Base-by-base conservation (phyloP, 345 rosid genomes). In the Punica granatum region DNA sequence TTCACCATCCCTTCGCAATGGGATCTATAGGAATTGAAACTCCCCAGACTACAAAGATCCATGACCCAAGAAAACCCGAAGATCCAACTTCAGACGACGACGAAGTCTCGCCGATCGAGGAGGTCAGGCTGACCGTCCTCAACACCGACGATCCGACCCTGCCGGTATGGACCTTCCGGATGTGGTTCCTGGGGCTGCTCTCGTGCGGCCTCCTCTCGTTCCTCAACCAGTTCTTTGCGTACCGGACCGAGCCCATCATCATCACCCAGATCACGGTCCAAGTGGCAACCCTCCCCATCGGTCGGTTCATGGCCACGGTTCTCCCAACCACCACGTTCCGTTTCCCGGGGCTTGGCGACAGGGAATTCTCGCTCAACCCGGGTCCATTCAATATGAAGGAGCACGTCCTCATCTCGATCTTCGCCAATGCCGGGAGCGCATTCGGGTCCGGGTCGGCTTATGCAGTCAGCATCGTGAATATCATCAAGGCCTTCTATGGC, bases 361-460 rank as follows among this genome's bases (percentile, higher is more conserved):
- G 53, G 51, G n/a, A 26, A 66, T 86, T 87, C 60, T 86, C 98
- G 19, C 71, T 92, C 46, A 92, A 92, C 78, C 89, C 92, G 10
- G 96, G 94, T 4, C 87, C 94, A 26, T 92, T 92, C 73, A 92
- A 92, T 76, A 80, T 87, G 81, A 92, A 92, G 67, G 96, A 92
- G 63, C 94, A 89, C 68, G 96, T 92, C 7, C 82, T 92, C 32
- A 92, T 92, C 10, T 77, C 90, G 0, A 86, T 92, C 6, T 92
- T 92, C 59, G 96, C 96, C 1, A 92, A 89, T 31, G 98, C 96
- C 18, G 98, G 98, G 13, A 83, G 83, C 64, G 98, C 93, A 1
- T 92, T 92, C 72, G 94, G 96, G 21, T 66, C 51, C 56, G 92
- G 94, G 32, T 78, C 89, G 34, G 81, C 96, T 36, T 92, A 81